Evolutionary conservation across 1,284 basidiomycete genomes (phyloP).

Genomic region (Coniophora puteana): DNA sequence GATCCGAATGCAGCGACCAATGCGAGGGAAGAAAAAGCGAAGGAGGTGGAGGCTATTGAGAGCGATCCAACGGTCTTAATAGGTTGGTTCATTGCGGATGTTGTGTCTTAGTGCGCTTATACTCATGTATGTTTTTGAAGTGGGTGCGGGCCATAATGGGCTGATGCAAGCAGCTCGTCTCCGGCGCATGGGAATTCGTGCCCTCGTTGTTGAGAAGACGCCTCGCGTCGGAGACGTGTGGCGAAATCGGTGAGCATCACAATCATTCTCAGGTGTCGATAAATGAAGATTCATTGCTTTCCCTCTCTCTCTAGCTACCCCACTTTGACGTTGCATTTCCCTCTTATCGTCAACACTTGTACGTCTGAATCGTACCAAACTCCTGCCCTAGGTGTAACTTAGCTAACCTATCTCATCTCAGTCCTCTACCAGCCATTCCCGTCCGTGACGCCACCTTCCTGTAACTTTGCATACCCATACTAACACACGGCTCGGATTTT

Average conservation of each 20-base stretch:
- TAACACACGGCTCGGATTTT: no score
- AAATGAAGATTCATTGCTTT: background rate
- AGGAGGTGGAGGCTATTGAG: conserved; percentile 13
- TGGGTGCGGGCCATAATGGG: conserved; percentile 18
- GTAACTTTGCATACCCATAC: no score
- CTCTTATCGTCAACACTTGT: conserved; percentile 23
- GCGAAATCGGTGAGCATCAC: no score
- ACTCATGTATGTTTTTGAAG: no score
- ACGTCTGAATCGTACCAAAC: no score
- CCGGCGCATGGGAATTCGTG: conserved; percentile 11
- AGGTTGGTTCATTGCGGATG: no score
- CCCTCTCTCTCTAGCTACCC: no score
- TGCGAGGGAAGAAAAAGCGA: conserved; percentile 17
- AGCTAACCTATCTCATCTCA: conserved; percentile 5
- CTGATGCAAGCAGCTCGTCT: conserved; percentile 14
- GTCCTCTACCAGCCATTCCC: no score
- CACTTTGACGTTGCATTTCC: conserved; percentile 16
- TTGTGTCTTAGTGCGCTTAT: no score
- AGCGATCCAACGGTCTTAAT: conserved; percentile 25
- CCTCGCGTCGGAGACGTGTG: conserved; percentile 11
- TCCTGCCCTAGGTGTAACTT: no score
- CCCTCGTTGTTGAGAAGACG: conserved; percentile 13
- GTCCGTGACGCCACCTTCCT: no score
- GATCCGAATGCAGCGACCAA: no score
- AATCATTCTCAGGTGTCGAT: conserved; percentile 16